phyloP scores from a whole-genome alignment of 805 yeast genomes.

The Saturnispora halmiae region DNA sequence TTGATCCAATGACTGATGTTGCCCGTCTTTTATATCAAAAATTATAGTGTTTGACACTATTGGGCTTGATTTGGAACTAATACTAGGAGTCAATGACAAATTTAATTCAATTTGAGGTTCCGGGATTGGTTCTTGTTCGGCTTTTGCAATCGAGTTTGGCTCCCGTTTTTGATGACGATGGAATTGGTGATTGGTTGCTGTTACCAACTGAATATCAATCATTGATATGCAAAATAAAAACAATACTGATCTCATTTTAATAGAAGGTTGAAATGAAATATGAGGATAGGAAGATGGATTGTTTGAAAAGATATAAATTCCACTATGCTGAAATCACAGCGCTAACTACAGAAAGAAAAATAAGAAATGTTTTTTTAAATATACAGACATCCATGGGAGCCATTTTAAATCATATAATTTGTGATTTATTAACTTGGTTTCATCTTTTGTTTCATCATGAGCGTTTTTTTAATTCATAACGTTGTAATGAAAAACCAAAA shows the following conservation, averaged over 20 bases:
- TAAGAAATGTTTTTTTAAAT: too few relatives aligned
- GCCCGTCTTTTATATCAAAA: background rate
- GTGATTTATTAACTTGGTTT: background rate
- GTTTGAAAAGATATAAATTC: too few relatives aligned
- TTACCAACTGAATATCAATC: background rate
- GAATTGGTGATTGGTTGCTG: background rate
- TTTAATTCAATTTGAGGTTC: constrained; percentile 5
- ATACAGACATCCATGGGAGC: too few relatives aligned
- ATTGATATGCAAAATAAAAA: too few relatives aligned
- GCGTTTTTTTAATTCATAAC: background rate
- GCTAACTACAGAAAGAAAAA: too few relatives aligned
- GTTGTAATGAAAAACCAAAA: background rate
- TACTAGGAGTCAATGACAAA: too few relatives aligned
- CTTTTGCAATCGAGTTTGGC: background rate
- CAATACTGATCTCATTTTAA: too few relatives aligned
- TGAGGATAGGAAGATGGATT: too few relatives aligned
- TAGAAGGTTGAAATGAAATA: too few relatives aligned
- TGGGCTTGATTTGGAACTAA: background rate
- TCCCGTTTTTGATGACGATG: background rate
- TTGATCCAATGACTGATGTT: background rate
- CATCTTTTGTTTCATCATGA: background rate
- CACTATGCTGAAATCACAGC: too few relatives aligned
- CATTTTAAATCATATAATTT: background rate
- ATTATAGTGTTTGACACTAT: background rate
- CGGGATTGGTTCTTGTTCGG: background rate